Evolutionary conservation across 352 stramenopile genomes (phyloP).

Genomic region (Pythium aphanidermatum): DNA sequence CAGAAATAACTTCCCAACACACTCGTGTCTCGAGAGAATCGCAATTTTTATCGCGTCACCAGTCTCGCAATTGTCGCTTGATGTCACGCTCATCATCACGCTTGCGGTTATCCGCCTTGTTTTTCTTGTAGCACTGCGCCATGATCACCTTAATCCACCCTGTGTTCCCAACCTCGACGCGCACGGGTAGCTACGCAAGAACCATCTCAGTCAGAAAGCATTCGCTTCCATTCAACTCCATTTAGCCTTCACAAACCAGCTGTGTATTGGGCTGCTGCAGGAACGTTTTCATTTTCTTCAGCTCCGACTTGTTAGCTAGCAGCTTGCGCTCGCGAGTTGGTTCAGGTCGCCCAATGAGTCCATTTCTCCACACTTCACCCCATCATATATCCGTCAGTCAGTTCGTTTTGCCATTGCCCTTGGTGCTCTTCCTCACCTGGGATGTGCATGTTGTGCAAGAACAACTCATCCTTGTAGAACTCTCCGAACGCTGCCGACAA

Average conservation of each 20-base stretch:
- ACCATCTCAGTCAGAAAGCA: background rate
- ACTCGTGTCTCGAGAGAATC: too few relatives aligned
- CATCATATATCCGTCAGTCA: too few relatives aligned
- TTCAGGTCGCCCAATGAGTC: slow-evolving; percentile 67
- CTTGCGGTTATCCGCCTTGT: slow-evolving; percentile 66
- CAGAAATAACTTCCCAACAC: too few relatives aligned
- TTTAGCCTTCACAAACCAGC: too few relatives aligned
- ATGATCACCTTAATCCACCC: slow-evolving; percentile 85
- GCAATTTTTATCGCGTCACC: slow-evolving; percentile 23
- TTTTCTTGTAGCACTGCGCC: slow-evolving; percentile 58
- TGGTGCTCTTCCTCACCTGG: too few relatives aligned
- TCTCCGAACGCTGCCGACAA: slow-evolving; percentile 68
- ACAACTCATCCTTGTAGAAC: slow-evolving; percentile 71
- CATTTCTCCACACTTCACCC: slow-evolving; percentile 78
- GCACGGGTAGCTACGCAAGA: slow-evolving; percentile 54
- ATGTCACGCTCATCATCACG: slow-evolving; percentile 69
- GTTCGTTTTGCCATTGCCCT: too few relatives aligned
- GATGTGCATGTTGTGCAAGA: slow-evolving; percentile 72
- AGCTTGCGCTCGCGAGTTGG: slow-evolving; percentile 66
- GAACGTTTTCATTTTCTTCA: slow-evolving; percentile 76
- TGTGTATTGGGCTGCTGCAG: slow-evolving; percentile 52
- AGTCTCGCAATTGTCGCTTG: slow-evolving; percentile 73
- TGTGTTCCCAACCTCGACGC: slow-evolving; percentile 65
- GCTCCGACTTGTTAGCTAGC: slow-evolving; percentile 60
- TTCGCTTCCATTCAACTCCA: too few relatives aligned